Base-by-base conservation (phyloP, 176 grass and related monocot genomes). In the Aegilops umbellulata region DNA sequence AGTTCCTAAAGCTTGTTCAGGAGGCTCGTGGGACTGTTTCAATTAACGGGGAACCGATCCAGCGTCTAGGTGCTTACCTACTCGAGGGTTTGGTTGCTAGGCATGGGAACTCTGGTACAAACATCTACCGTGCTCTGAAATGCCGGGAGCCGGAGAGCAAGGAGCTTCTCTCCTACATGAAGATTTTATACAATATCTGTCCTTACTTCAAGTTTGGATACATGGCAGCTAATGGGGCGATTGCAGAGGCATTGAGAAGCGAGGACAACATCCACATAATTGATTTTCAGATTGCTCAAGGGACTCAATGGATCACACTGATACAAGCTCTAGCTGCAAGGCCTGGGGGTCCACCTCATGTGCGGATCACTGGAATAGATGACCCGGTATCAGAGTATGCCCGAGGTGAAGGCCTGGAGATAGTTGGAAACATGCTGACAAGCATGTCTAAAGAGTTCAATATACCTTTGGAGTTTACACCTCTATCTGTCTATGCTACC, bases 241-340 rank as follows among this genome's bases (percentile, higher is more conserved):
- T 98, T 84, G 96, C 96, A n/a, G 93, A 98, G 51, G 93, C 93
- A 78, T 78, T 98, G 65, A 85, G 90, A 86, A 87, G 61, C 34
- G 96, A 98, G 79, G 88, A 95, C 91, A 92, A 69, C 30, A 98
- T 98, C 79, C 93, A 98, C 84, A 95, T 98, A 84, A 90, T 98
- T 79, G 96, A 98, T 92, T 98, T 98, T 46, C 96, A 98, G 80
- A 98, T 98, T 86, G 90, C 94, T 87, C 96, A 98, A 92, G 96
- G 96, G 36, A 95, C 96, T 71, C 96, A 98, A 80, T 98, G 96
- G 96, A 84, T 98, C 81, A 98, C 96, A 60, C 88, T 98, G 77
- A 95, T 98, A 84, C 93, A 95, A 88, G 96, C 96, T 0, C 77
- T 98, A 61, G 93, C 96, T 62, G 93, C 94, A 58, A 88, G 93